phyloP scores from a whole-genome alignment of 139 green algal species.

The Haematococcus lacustris region DNA sequence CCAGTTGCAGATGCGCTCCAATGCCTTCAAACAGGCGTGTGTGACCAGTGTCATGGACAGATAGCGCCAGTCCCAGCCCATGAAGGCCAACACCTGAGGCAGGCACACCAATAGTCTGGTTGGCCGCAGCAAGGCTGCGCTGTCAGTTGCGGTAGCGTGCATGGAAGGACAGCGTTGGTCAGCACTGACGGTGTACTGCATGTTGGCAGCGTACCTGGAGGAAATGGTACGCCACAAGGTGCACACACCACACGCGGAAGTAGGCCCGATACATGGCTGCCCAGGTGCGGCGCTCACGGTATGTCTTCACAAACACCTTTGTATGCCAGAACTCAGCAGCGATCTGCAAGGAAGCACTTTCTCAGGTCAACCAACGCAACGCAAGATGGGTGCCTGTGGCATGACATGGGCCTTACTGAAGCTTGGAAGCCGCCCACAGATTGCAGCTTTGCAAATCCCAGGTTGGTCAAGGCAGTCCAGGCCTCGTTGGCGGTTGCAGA shows the following conservation, averaged over 20 bases:
- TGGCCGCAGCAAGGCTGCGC: too few relatives aligned
- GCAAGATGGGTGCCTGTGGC: too few relatives aligned
- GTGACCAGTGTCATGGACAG: slow-evolving; percentile 22
- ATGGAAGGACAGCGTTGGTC: too few relatives aligned
- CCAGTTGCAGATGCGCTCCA: slow-evolving; percentile 38
- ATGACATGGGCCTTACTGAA: too few relatives aligned
- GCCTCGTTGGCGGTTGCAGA: slow-evolving; percentile 20
- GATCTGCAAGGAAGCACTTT: too few relatives aligned
- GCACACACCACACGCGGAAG: slow-evolving; percentile 33
- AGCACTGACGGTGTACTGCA: too few relatives aligned
- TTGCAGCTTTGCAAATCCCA: slow-evolving; percentile 25
- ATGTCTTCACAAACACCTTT: slow-evolving; percentile 49
- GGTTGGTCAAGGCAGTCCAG: slow-evolving; percentile 27
- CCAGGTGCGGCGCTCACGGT: slow-evolving; percentile 38
- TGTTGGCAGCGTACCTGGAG: too few relatives aligned
- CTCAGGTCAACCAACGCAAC: too few relatives aligned
- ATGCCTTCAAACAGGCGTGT: slow-evolving; percentile 19
- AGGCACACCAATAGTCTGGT: too few relatives aligned
- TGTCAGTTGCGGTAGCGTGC: too few relatives aligned
- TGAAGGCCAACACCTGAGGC: slow-evolving; percentile 16
- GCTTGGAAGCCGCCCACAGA: too few relatives aligned
- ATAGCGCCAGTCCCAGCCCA: slow-evolving; percentile 25
- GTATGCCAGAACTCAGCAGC: slow-evolving; percentile 38
- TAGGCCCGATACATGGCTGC: slow-evolving; percentile 40
- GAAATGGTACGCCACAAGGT: slow-evolving; percentile 35